Evolutionary conservation across 345 rosid species (phyloP).

Genomic region (Gossypium herbaceum): DNA sequence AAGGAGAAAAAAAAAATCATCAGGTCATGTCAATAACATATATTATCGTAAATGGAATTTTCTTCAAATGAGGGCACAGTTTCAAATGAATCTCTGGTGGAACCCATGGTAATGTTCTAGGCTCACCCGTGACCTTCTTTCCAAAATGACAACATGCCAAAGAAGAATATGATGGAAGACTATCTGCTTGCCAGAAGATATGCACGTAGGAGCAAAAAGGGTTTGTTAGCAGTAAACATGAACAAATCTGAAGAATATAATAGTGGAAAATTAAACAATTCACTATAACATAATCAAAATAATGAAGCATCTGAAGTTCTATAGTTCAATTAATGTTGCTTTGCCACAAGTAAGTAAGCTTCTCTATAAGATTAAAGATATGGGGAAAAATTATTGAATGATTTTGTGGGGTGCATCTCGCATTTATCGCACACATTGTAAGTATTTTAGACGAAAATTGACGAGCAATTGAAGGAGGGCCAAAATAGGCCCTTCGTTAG

Average conservation of each 20-base stretch:
- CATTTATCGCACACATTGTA: no score
- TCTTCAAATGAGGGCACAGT: background rate
- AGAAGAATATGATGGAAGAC: no score
- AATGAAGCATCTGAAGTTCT: background rate
- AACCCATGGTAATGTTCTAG: constrained; percentile 27
- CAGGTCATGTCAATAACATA: constrained; percentile 1
- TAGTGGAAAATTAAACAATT: background rate
- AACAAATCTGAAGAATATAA: background rate
- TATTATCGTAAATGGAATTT: background rate
- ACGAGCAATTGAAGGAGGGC: no score
- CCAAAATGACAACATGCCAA: no score
- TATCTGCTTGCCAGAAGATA: no score
- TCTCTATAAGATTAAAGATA: background rate
- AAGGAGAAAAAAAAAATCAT: constrained; percentile 8
- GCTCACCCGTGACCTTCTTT: constrained; percentile 23
- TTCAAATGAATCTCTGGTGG: constrained; percentile 17
- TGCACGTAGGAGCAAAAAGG: background rate
- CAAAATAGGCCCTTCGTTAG: no score
- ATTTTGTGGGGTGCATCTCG: no score
- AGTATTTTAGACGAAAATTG: no score
- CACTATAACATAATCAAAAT: background rate
- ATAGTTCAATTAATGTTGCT: background rate
- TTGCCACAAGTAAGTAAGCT: background rate
- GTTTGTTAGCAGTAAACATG: background rate
- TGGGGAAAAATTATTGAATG: no score